Percentiles rank a stretch among this genome's conserved stretches.
These are phyloP conservation scores for Fraxinus xanthoxyloides DNA, from an alignment of 305 asterid genomes.

Conservation along the genomic window DNA sequence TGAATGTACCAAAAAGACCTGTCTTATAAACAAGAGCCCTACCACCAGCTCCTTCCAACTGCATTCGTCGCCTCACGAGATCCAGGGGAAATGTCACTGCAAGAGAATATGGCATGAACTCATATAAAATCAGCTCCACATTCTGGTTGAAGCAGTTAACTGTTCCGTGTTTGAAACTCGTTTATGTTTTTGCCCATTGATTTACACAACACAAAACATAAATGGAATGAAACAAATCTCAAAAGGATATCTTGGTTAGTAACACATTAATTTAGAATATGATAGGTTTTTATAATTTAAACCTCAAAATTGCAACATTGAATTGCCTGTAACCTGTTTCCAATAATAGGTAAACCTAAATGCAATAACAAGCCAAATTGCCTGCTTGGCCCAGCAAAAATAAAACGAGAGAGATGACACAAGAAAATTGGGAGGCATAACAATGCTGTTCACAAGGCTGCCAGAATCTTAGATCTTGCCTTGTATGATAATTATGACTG, in stretches of 20 bases:
- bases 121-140: neutral
- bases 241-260: neutral
- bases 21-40: slow-evolving; percentile 60
- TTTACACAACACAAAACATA: neutral
- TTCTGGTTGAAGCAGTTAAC: neutral
- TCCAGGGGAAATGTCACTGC: slow-evolving; percentile 81
- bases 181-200: neutral
- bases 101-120: slow-evolving; percentile 14
- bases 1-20: slow-evolving; percentile 60
- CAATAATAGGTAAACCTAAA: neutral
- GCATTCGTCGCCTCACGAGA: slow-evolving; percentile 83
- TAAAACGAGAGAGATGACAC: neutral
- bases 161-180: neutral
- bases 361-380: neutral
- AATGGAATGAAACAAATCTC: neutral
- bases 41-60: slow-evolving; percentile 91
- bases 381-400: neutral
- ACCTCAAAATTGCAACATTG: slow-evolving; percentile 4
- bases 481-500: neutral
- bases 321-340: neutral
- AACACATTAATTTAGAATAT: neutral
- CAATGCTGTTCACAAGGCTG: neutral
- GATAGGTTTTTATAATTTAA: neutral
- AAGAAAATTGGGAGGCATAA: neutral
- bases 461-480: neutral